phyloP scores from a whole-genome alignment of 495 filamentous ascomycete species.

The Letharia columbiana region DNA sequence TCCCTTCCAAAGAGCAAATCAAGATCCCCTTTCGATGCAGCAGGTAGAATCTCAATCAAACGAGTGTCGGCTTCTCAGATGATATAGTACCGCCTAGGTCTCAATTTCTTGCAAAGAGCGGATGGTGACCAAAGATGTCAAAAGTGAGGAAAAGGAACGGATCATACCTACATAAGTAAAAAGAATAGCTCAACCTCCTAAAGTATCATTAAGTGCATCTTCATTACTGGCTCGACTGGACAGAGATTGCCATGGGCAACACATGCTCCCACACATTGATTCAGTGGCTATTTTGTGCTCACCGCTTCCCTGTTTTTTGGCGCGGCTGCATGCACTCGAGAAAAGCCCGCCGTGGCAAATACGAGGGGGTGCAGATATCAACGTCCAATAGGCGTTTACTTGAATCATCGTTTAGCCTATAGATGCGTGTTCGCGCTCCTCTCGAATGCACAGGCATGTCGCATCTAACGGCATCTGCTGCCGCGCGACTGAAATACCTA shows the following conservation, averaged over 20 bases:
- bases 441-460: not conserved
- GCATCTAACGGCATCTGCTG: slow-evolving; percentile 2
- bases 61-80: not conserved
- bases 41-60: not conserved
- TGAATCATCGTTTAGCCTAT: not conserved
- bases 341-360: not conserved
- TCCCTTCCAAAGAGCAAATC: not conserved
- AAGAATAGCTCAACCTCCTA: not conserved
- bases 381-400: not conserved
- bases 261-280: not conserved
- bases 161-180: not conserved
- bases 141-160: not conserved
- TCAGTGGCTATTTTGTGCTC: not conserved
- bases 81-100: not conserved
- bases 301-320: not conserved
- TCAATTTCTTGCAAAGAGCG: not conserved
- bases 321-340: not conserved
- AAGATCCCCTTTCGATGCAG: not conserved
- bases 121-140: not conserved
- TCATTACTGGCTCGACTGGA: not conserved
- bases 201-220: not conserved
- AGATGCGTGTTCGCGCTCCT: not conserved
- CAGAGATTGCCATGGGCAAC: slow-evolving; percentile 3
- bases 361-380: not conserved
- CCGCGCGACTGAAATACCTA: slow-evolving; percentile 8